A percentile compares a stretch with the other conserved stretches of the same genome.
phyloP scores from a whole-genome alignment of 805 yeast genomes.

The Spathaspora passalidarum region DNA sequence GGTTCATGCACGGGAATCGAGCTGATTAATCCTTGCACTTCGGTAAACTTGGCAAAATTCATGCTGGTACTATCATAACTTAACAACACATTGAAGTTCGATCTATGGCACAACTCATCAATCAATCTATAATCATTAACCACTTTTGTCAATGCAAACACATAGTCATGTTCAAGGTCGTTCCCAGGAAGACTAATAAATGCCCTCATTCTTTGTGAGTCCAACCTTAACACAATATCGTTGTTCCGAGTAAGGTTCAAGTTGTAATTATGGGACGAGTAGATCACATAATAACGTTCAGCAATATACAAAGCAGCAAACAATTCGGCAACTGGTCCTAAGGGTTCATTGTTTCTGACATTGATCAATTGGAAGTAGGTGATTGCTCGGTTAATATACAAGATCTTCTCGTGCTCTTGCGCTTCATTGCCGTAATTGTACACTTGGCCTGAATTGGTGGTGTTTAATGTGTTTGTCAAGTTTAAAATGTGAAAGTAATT shows the following conservation, averaged over 20 bases:
- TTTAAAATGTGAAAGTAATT: slow-evolving; percentile 29
- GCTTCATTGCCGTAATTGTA: slow-evolving; percentile 14
- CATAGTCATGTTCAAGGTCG: slow-evolving; percentile 3
- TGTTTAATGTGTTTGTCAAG: slow-evolving; percentile 22
- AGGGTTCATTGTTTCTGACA: slow-evolving; percentile 18
- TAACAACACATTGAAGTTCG: slow-evolving; percentile 11
- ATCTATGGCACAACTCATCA: slow-evolving; percentile 5
- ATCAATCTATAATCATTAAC: slow-evolving; percentile 4
- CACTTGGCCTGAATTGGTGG: slow-evolving; percentile 2
- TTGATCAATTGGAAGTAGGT: slow-evolving; percentile 30
- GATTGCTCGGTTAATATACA: slow-evolving; percentile 26
- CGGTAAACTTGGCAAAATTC: neutral
- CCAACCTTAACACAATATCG: slow-evolving; percentile 9
- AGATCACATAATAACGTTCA: slow-evolving; percentile 25
- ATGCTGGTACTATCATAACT: slow-evolving; percentile 1
- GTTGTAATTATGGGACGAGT: slow-evolving; percentile 13
- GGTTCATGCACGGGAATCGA: neutral
- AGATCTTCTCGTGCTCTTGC: slow-evolving; percentile 30
- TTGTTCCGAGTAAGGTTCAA: slow-evolving; percentile 10
- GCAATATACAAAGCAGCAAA: slow-evolving; percentile 26
- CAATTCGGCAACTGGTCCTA: slow-evolving; percentile 26
- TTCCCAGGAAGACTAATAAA: slow-evolving; percentile 5
- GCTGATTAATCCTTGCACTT: slow-evolving; percentile 1
- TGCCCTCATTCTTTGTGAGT: slow-evolving; percentile 3
- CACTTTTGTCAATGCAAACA: slow-evolving; percentile 4